phyloP scores from a whole-genome alignment of 371 early-diverging fungal genomes.

The Nematocida homosporus region DNA sequence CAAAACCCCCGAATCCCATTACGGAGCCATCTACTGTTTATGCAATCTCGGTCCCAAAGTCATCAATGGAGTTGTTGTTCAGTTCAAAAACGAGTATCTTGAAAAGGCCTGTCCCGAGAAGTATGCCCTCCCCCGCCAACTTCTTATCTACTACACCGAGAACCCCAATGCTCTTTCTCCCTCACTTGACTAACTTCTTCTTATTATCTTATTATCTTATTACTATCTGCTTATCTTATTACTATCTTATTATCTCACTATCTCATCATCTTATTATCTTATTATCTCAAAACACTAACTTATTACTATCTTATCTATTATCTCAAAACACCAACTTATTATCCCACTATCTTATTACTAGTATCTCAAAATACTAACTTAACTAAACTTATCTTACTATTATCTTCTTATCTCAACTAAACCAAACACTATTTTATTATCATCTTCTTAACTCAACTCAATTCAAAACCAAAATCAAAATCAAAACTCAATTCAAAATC shows the following conservation, averaged over 20 bases:
- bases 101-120: constrained; percentile 30
- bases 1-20: constrained; percentile 61
- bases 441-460: no score
- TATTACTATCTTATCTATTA: no score
- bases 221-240: neutral
- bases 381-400: no score
- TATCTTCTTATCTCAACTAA: no score
- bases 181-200: neutral
- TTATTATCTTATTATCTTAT: neutral
- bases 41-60: constrained; percentile 52
- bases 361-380: no score
- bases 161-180: neutral
- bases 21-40: constrained; percentile 65
- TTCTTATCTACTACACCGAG: constrained; percentile 31
- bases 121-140: constrained; percentile 40
- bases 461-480: no score
- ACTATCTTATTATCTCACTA: neutral
- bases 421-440: no score
- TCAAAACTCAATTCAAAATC: no score
- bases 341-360: no score
- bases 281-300: no score
- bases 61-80: constrained; percentile 38
- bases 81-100: constrained; percentile 48
- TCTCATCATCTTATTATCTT: neutral
- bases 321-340: no score